phyloP scores from a whole-genome alignment of 331 rosid species.

The Spiraea crenata region DNA sequence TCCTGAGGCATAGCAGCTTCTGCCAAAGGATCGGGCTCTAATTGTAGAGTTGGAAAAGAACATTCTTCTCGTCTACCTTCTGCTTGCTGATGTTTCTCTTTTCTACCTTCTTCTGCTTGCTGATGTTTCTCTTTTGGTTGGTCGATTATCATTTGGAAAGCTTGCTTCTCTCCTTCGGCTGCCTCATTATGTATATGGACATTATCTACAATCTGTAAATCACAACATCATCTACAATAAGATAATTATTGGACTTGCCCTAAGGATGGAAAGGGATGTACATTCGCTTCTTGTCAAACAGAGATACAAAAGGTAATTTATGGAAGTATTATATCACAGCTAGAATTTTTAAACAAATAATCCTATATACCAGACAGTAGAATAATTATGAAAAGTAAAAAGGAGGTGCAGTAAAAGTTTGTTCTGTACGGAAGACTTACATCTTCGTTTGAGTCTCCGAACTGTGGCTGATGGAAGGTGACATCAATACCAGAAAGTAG shows the following conservation, averaged over 20 bases:
- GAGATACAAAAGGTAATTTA: background rate
- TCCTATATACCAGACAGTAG: background rate
- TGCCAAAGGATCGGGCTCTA: slow-evolving; percentile 33
- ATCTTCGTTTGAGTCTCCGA: slow-evolving; percentile 61
- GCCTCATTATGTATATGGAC: slow-evolving; percentile 52
- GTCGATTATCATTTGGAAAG: slow-evolving; percentile 18
- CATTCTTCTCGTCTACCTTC: slow-evolving; percentile 44
- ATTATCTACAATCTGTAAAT: slow-evolving; percentile 64
- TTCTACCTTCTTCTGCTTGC: slow-evolving; percentile 35
- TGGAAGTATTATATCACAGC: background rate
- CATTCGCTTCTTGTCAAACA: background rate
- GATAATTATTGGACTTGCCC: slow-evolving; percentile 11
- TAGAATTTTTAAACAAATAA: background rate
- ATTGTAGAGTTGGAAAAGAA: slow-evolving; percentile 32
- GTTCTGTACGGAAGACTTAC: slow-evolving; percentile 48
- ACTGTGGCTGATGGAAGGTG: slow-evolving; percentile 57
- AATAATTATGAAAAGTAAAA: background rate
- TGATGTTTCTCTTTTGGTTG: slow-evolving; percentile 33
- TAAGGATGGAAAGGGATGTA: background rate
- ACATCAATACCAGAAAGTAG: slow-evolving; percentile 63
- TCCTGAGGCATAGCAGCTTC: slow-evolving; percentile 40
- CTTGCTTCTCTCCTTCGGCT: slow-evolving; percentile 46
- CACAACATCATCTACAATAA: slow-evolving; percentile 5
- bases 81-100: slow-evolving; percentile 34
- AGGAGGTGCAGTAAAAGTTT: background rate